phyloP scores from a whole-genome alignment of 2,329 filamentous ascomycete genomes.

The Shiraia bambusicola region DNA sequence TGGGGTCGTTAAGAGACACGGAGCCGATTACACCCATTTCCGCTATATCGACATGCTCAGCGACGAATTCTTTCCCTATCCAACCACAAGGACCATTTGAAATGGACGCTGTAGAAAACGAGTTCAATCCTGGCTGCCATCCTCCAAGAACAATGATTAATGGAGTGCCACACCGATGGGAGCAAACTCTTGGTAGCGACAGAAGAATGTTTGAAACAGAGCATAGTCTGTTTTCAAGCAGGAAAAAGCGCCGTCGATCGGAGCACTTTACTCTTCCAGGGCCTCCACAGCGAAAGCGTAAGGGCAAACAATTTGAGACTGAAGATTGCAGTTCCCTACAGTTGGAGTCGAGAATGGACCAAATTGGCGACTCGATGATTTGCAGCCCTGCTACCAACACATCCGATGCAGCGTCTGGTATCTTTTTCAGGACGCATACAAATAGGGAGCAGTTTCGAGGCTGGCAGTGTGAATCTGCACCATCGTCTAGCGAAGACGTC shows the following conservation, averaged over 20 bases:
- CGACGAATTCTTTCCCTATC: background rate
- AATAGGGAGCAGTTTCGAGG: too few species aligned
- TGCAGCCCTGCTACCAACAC: too few species aligned
- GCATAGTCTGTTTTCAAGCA: background rate
- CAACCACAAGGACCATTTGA: background rate
- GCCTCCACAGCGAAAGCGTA: too few species aligned
- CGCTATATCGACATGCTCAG: background rate
- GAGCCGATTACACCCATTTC: background rate
- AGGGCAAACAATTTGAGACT: too few species aligned
- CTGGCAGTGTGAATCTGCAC: too few species aligned
- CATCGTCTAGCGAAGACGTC: too few species aligned
- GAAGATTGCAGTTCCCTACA: too few species aligned
- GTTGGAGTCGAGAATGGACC: too few species aligned
- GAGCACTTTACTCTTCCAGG: too few species aligned
- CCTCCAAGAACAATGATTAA: background rate
- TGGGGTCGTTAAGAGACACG: background rate
- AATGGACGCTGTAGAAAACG: slow-evolving; percentile 1
- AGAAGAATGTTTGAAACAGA: background rate
- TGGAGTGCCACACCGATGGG: background rate
- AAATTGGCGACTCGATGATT: too few species aligned
- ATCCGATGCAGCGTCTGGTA: too few species aligned
- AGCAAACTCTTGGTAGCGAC: background rate
- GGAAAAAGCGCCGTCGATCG: background rate
- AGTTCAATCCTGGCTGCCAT: background rate
- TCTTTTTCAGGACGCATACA: too few species aligned